A percentile compares a stretch with the other conserved stretches of the same genome.
These are phyloP conservation scores for Stentor coeruleus DNA, from an alignment of 73 alveolate genomes.

Conservation along the genomic window DNA sequence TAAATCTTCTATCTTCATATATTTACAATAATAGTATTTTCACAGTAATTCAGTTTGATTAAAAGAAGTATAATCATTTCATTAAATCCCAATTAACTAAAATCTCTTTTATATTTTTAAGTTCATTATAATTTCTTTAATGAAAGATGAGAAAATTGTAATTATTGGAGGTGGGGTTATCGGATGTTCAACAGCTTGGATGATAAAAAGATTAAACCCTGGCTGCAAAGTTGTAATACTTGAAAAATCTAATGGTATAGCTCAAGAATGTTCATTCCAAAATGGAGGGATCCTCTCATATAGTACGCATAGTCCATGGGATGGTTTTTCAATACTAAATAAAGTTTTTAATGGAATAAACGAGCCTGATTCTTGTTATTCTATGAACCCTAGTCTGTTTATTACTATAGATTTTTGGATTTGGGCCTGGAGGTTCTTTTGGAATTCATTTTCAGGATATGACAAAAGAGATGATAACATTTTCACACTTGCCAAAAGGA, in stretches of 20 bases:
- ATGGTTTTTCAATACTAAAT: background rate
- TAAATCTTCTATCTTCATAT: too few relatives aligned
- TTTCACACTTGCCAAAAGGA: background rate
- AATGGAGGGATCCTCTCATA: conserved; percentile 26
- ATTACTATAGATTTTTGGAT: background rate
- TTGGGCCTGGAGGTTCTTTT: conserved; percentile 17
- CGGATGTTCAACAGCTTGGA: conserved; percentile 21
- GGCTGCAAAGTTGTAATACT: background rate
- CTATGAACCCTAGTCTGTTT: background rate
- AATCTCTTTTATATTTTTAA: too few relatives aligned
- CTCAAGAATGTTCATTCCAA: background rate
- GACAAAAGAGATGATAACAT: background rate
- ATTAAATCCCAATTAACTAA: too few relatives aligned
- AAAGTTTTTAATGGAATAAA: background rate
- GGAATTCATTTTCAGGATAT: background rate
- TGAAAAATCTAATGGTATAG: background rate
- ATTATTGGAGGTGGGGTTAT: conserved; percentile 29
- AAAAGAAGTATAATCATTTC: too few relatives aligned
- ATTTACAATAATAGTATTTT: too few relatives aligned
- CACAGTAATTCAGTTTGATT: too few relatives aligned
- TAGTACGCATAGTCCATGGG: background rate
- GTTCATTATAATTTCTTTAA: too few relatives aligned
- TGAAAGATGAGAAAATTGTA: conserved; percentile 18
- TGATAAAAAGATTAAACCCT: conserved; percentile 18
- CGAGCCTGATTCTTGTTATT: background rate